phyloP scores from a whole-genome alignment of 805 yeast species.

The Zygoascus tannicola region DNA sequence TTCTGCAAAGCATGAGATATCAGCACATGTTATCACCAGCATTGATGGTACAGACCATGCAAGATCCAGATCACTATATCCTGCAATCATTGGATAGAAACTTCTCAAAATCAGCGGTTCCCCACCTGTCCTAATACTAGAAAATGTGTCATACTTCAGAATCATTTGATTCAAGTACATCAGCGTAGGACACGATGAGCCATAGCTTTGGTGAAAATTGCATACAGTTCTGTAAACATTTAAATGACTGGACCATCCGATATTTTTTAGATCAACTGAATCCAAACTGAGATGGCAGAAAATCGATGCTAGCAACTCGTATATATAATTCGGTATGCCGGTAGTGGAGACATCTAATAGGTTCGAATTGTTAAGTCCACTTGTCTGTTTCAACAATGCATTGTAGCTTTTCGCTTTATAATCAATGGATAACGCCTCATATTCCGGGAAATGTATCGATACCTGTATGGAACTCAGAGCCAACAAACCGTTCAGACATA shows the following conservation, averaged over 20 bases:
- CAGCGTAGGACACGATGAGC: neutral
- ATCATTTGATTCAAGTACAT: neutral
- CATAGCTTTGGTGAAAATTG: neutral
- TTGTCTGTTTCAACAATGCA: neutral
- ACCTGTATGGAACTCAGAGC: neutral
- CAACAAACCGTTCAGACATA: neutral
- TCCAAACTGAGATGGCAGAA: neutral
- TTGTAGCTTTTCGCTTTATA: neutral
- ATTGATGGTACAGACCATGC: conserved; percentile 1
- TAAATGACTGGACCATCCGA: neutral
- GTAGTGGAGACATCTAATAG: neutral
- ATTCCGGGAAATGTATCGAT: neutral
- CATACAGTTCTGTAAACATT: neutral
- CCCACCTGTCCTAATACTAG: neutral
- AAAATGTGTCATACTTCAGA: neutral
- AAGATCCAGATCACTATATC: neutral
- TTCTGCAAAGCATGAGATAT: neutral
- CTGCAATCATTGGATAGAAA: neutral
- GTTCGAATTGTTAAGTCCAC: neutral
- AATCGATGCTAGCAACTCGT: neutral
- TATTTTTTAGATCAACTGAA: neutral
- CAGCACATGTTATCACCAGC: neutral
- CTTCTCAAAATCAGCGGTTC: neutral
- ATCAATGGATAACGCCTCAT: neutral
- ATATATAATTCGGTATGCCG: neutral